Evolutionary conservation across 495 filamentous ascomycete species (phyloP), one percentile per base, ranked within the genome.

Genomic region (Trichoderma virens): DNA sequence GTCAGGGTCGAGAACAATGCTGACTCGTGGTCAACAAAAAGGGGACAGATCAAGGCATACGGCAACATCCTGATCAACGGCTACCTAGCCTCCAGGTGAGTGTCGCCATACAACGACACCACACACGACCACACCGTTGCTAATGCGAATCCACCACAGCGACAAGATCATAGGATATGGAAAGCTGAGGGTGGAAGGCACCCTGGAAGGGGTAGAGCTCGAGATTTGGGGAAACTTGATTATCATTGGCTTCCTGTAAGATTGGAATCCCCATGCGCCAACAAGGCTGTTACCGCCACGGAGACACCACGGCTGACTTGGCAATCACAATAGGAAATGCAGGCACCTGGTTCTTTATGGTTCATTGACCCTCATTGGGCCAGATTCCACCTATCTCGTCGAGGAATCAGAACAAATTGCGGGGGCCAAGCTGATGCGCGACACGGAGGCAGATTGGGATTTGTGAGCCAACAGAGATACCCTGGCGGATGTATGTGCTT

Each of bases 141-240:
- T 41, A 11, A 63, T 16, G n/a, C n/a, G 27, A 1, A 20, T 20
- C 1, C 27, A 30, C 51, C 34, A 30, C 51, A 73, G 70, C 39
- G 72, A 75, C 66, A 75, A 75, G 65, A 74, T 76, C 64, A 77
- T 75, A 65, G 74, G 74, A 31, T 77, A 73, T 70, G 75, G 75
- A 25, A 75, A 76, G 67, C 70, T 77, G 11, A 77, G 69, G 60
- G 67, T 77, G 38, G 70, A 67, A 9, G 75, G 75, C 4, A 70
- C 67, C 11, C 67, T 74, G 11, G 70, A 75, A 28, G 73, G 71
- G n/a, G 64, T 70, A 11, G 73, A 70, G 14, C 61, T 77, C 62
- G 75, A 77, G 47, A 74, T 77, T 5, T 77, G 71, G 70, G 75
- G 75, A 2, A 68, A 69, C 18, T 30, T 76, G 27, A 74, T 67